Percentiles rank a stretch among this genome's conserved stretches.
phyloP scores from a whole-genome alignment of 2,329 filamentous ascomycete genomes.

The Penicillium sp. region DNA sequence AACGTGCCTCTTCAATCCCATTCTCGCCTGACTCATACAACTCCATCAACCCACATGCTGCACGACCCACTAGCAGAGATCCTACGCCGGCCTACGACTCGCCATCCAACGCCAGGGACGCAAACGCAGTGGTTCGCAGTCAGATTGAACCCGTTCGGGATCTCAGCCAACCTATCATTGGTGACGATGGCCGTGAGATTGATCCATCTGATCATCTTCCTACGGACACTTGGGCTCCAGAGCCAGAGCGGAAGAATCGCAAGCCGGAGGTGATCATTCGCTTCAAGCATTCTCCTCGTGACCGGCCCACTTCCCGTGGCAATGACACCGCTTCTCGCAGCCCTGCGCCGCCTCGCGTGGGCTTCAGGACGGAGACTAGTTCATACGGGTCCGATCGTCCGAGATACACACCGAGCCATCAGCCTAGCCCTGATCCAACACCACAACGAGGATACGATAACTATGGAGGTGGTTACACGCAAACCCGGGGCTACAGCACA shows the following conservation, averaged over 20 bases:
- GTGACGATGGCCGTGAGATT: constrained; percentile 64
- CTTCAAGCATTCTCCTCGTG: constrained; percentile 41
- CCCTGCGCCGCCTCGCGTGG: constrained; percentile 26
- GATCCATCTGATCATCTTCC: constrained; percentile 68
- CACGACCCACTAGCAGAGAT: constrained; percentile 35
- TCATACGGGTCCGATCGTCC: constrained; percentile 17
- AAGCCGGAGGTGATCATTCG: constrained; percentile 52
- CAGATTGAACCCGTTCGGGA: constrained; percentile 44
- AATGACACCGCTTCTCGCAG: constrained; percentile 15
- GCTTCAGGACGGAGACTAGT: constrained; percentile 17
- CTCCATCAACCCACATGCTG: constrained; percentile 54
- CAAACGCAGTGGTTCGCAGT: constrained; percentile 38
- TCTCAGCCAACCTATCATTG: constrained; percentile 58
- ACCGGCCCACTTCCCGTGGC: constrained; percentile 23
- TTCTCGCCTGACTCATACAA: constrained; percentile 65
- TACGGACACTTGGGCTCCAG: constrained; percentile 65
- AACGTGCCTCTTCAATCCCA: constrained; percentile 49
- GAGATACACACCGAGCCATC: constrained; percentile 18
- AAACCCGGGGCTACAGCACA: constrained; percentile 24
- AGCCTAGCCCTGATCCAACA: constrained; percentile 18
- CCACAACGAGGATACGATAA: constrained; percentile 20
- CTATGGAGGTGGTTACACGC: constrained; percentile 14
- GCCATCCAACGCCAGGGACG: constrained; percentile 40
- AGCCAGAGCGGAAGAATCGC: constrained; percentile 60
- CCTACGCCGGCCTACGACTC: constrained; percentile 39